Conservation (phyloP, 768 basidiomycete species). For the Trametes cingulata region DNA sequence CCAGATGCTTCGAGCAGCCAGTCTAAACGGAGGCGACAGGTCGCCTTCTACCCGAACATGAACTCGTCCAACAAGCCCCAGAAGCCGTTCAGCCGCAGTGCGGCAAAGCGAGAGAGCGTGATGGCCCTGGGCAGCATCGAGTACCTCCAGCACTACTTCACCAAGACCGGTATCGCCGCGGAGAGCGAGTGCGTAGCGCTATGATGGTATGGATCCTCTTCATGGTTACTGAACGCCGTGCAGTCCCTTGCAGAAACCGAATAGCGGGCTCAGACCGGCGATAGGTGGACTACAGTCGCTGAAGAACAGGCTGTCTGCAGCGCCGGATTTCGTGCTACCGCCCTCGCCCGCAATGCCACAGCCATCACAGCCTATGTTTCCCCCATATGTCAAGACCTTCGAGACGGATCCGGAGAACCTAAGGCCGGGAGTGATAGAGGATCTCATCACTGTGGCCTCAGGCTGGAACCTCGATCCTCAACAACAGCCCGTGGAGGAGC, state of each 20-base stretch:
- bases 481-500: constrained; percentile 6
- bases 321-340: constrained; percentile 61
- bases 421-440: constrained; percentile 75
- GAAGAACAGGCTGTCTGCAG: constrained; percentile 43
- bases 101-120: constrained; percentile 91
- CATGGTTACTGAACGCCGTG: not conserved
- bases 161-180: constrained; percentile 78
- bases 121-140: constrained; percentile 96
- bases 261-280: constrained; percentile 72
- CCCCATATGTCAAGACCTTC: constrained; percentile 61
- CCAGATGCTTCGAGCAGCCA: constrained; percentile 4
- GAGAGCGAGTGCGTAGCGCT: constrained; percentile 64
- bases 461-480: constrained; percentile 56
- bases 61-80: constrained; percentile 69
- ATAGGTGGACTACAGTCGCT: constrained; percentile 54
- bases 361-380: constrained; percentile 43
- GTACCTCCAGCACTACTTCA: constrained; percentile 93
- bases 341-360: constrained; percentile 65
- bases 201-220: constrained; percentile 2
- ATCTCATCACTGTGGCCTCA: constrained; percentile 61
- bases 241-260: constrained; percentile 50
- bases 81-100: constrained; percentile 88
- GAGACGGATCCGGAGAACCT: constrained; percentile 79
- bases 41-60: constrained; percentile 77
- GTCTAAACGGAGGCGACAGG: constrained; percentile 59